Conservation (phyloP, 2,329 filamentous ascomycete species). For the Aspergillus ochraceoroseus region DNA sequence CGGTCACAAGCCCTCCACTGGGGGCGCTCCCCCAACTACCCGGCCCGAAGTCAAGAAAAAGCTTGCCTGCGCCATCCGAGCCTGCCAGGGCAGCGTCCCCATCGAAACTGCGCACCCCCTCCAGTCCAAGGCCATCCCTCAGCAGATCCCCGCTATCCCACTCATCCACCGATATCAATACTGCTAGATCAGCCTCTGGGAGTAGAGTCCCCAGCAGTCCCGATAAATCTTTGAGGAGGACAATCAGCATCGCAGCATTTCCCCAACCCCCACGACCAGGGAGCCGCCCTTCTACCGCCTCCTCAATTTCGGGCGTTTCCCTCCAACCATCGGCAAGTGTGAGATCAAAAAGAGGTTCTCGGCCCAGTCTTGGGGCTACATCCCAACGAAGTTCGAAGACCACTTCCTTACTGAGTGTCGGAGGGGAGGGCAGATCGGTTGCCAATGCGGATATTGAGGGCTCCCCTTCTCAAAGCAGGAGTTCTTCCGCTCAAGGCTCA, state of each 20-base stretch:
- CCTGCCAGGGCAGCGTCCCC: constrained; percentile 42
- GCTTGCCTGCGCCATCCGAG: constrained; percentile 49
- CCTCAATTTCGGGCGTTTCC: constrained; percentile 40
- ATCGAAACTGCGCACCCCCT: constrained; percentile 56
- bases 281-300: constrained; percentile 58
- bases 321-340: constrained; percentile 29
- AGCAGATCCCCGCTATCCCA: constrained; percentile 47
- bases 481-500: constrained; percentile 86
- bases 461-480: constrained; percentile 82
- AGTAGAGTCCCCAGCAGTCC: constrained; percentile 51
- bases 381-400: constrained; percentile 51
- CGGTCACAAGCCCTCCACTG: constrained; percentile 61
- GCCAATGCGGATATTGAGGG: constrained; percentile 65
- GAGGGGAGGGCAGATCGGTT: constrained; percentile 70
- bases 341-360: constrained; percentile 54
- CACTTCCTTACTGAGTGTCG: constrained; percentile 73
- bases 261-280: constrained; percentile 76
- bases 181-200: constrained; percentile 53
- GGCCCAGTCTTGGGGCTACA: constrained; percentile 53
- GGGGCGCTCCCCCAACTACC: constrained; percentile 70
- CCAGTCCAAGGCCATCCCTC: constrained; percentile 50
- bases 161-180: constrained; percentile 52
- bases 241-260: constrained; percentile 89
- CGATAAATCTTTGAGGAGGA: constrained; percentile 72
- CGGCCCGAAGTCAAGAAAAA: constrained; percentile 66